Base-by-base conservation (phyloP, 2,329 filamentous ascomycete genomes). In the Colletotrichum musae region DNA sequence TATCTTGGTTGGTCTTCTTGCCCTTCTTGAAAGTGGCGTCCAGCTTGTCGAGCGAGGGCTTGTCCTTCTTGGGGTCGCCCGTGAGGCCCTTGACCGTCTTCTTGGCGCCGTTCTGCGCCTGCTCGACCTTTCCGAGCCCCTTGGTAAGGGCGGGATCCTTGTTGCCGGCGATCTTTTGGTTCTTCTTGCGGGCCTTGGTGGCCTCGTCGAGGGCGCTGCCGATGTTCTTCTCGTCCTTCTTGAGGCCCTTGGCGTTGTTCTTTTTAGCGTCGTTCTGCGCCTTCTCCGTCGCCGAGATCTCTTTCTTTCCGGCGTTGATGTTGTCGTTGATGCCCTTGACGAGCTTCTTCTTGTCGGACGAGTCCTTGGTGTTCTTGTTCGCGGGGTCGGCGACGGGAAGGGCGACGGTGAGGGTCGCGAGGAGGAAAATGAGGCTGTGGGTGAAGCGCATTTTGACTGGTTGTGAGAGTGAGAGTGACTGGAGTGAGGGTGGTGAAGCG, bases 91-190 rank as follows among this genome's bases (percentile, higher is more conserved):
- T 48, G 7, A 68, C 65, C 2, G 65, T 64, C 21, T 64, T 2
- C 60, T 64, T 68, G 4, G 65, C 65, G 4, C 65, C 53, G 12
- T 64, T 58, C 15, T 68, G 65, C 28, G 65, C 53, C 1, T 58
- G 47, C 21, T 64, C 65, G 13, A 68, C 65, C 47, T 68, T 68
- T 4, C 47, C 53, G 2, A 68, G 47, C 13, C 65, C 65, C 36
- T 64, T n/a, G 18, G 52, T 68, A 7, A 68, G 16, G 4, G 24
- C 16, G 2, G 45, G 24, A 18, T 64, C 65, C 48, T 64, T 64
- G 12, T 58, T 68, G 10, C 65, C 65, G 15, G 65, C 65, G 3
- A 68, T 45, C 53, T 68, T 64, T 6, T 68, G 65, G 41, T 68
- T 68, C 15, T 54, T 64, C 53, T 68, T 7, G 9, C 59, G 65